phyloP scores from a whole-genome alignment of 2,329 filamentous ascomycete genomes.

The Phyllosticta citriasiana region DNA sequence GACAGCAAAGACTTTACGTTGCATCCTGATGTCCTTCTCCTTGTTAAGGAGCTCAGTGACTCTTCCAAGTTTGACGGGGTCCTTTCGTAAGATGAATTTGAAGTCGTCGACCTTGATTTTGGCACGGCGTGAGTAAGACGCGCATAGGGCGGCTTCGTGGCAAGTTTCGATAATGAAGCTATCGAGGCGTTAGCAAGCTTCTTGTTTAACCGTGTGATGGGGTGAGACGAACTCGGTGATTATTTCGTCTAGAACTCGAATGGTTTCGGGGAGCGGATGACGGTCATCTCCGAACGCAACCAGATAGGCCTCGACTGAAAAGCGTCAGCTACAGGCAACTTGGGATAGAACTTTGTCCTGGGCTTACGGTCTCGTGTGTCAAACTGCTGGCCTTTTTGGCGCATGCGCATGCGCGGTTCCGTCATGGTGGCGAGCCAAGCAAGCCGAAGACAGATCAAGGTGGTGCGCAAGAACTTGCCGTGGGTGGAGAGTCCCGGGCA shows the following conservation, averaged over 20 bases:
- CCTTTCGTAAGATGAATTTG: slow-evolving; percentile 81
- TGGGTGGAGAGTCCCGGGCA: neutral
- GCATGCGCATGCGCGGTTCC: slow-evolving; percentile 38
- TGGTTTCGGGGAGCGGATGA: slow-evolving; percentile 70
- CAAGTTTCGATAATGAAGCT: slow-evolving; percentile 84
- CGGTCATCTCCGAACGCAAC: slow-evolving; percentile 71
- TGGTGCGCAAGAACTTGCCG: neutral
- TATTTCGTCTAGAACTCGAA: slow-evolving; percentile 86
- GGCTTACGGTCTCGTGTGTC: slow-evolving; percentile 30
- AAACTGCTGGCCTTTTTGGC: slow-evolving; percentile 39
- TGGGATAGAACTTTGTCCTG: neutral
- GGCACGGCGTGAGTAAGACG: slow-evolving; percentile 76
- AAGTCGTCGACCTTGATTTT: slow-evolving; percentile 99
- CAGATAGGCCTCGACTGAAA: slow-evolving; percentile 60
- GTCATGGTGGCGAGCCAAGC: slow-evolving; percentile 26
- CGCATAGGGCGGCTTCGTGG: slow-evolving; percentile 77
- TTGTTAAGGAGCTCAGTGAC: slow-evolving; percentile 84
- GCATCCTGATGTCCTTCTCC: slow-evolving; percentile 75
- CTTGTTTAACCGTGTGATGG: neutral
- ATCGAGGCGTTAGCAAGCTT: neutral
- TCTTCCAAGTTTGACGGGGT: slow-evolving; percentile 75
- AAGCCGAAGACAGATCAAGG: neutral
- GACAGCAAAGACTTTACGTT: slow-evolving; percentile 62
- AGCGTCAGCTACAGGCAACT: slow-evolving; percentile 6
- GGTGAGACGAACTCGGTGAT: slow-evolving; percentile 55